Conservation (phyloP, 2,329 filamentous ascomycete genomes). For the Ascochyta koolunga region DNA sequence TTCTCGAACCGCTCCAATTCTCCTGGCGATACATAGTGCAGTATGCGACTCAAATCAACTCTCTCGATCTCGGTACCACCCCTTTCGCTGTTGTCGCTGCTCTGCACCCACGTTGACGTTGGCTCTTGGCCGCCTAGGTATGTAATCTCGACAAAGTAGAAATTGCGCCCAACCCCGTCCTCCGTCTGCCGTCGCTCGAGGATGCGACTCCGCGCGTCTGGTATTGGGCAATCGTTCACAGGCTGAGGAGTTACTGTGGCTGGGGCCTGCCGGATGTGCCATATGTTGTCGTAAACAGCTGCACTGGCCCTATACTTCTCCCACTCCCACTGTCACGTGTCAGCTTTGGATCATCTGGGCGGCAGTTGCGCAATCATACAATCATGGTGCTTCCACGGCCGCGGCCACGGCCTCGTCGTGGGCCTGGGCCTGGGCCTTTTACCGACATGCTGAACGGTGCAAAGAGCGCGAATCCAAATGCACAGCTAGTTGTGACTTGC, state of each 20-base stretch:
- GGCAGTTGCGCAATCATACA: conserved; percentile 9
- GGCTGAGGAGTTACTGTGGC: conserved; percentile 33
- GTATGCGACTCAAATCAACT: conserved; percentile 38
- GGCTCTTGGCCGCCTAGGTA: conserved; percentile 4
- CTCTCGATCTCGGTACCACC: conserved; percentile 21
- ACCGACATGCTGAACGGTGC: conserved; percentile 25
- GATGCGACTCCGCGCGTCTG: conserved; percentile 37
- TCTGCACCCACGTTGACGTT: conserved; percentile 7
- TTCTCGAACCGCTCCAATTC: conserved; percentile 45
- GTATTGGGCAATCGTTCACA: conserved; percentile 34
- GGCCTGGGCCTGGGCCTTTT: conserved; percentile 24
- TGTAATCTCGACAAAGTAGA: conserved; percentile 33
- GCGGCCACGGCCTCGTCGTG: conserved; percentile 17
- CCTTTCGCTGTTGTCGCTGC: conserved; percentile 7
- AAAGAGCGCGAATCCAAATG: neutral
- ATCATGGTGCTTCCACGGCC: conserved; percentile 24
- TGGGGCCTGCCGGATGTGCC: conserved; percentile 35
- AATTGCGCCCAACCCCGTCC: conserved; percentile 29
- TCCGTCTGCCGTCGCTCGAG: conserved; percentile 36
- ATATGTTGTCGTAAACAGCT: conserved; percentile 39
- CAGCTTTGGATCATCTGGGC: neutral
- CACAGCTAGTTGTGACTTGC: neutral
- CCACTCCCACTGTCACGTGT: conserved; percentile 35
- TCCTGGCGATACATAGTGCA: conserved; percentile 35
- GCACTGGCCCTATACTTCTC: conserved; percentile 36